Conservation (phyloP, 768 basidiomycete genomes). For the Lentinula sp. region DNA sequence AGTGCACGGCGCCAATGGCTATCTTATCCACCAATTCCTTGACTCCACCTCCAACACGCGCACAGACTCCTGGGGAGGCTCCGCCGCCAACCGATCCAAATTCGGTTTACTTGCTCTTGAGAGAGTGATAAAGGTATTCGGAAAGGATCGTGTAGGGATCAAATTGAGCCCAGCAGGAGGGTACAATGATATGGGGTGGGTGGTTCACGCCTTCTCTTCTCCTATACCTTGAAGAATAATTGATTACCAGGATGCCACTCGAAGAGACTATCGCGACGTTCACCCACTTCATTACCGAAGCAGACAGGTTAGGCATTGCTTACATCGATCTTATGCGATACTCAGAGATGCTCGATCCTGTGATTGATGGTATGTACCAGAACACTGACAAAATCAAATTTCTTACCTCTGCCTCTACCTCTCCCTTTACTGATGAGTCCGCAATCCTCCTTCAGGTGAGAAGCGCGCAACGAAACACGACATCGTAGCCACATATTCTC, state of each 20-base stretch:
- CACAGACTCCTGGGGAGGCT: slow-evolving; percentile 39
- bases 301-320: slow-evolving; percentile 16
- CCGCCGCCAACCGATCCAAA: slow-evolving; percentile 32
- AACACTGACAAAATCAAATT: too few species aligned
- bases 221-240: not conserved
- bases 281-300: slow-evolving; percentile 18
- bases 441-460: slow-evolving; percentile 3
- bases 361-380: slow-evolving; percentile 15
- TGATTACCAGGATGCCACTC: slow-evolving; percentile 16
- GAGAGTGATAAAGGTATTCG: slow-evolving; percentile 26
- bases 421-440: not conserved
- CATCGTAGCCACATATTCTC: slow-evolving; percentile 18
- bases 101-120: slow-evolving; percentile 32
- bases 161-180: slow-evolving; percentile 25
- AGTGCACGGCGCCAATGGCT: slow-evolving; percentile 25
- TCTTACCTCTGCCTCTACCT: too few species aligned
- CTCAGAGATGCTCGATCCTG: slow-evolving; percentile 11
- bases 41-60: slow-evolving; percentile 27
- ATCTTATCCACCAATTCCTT: slow-evolving; percentile 32
- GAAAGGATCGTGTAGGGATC: slow-evolving; percentile 25
- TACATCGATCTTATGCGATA: slow-evolving; percentile 21
- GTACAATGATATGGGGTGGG: slow-evolving; percentile 26
- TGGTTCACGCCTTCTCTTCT: not conserved
- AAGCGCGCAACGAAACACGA: slow-evolving; percentile 21
- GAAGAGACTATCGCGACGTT: slow-evolving; percentile 21